Base-by-base conservation (phyloP, 805 yeast species). In the Metschnikowia bowlesiae region DNA sequence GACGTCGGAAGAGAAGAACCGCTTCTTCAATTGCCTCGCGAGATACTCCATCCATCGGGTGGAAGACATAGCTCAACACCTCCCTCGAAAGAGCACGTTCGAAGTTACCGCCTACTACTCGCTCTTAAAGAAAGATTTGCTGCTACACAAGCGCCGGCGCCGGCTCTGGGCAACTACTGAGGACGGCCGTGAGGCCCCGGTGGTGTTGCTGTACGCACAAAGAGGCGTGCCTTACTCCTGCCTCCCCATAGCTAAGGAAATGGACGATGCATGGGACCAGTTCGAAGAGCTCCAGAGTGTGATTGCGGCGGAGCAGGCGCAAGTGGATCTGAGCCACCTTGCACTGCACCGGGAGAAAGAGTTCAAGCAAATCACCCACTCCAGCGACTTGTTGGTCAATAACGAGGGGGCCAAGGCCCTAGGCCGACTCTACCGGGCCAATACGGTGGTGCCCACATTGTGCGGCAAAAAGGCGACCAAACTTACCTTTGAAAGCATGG, bases 161-260 rank as follows among this genome's bases (percentile, higher is more conserved):
- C 9, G 33, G 33, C 26, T 39, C 26, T 3, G 33, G 13, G 43
- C 31, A 6, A 13, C 16, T 7, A 3, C 35, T 6, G 16, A 33
- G 16, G 11, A 7, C 13, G 34, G 34, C 6, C 10, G 6, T 13
- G 16, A 33, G 35, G 35, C 35, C 7, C n/a, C 35, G 14, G 35
- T 39, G 14, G 26, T 8, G 16, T 39, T 39, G 45, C 18, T 18
- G 13, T 29, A 26, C 6, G n/a, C 32, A 8, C n/a, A 49, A 71
- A 2, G 56, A 6, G 52, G 51, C 28, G 45, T 46, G 14, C 18
- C 63, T 11, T 76, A 78, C 57, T 63, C 66, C 30, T 77, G 78
- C 10, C 63, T 82, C 8, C 86, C 87, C 1, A 68, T 70, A 3
- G 79, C 83, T 1, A 63, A 69, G 51, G 87, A 83, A 56, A 69